These are phyloP conservation scores for Pseudomonodictys pantanalensis DNA, from an alignment of 495 filamentous ascomycete species.

Conservation along the genomic window DNA sequence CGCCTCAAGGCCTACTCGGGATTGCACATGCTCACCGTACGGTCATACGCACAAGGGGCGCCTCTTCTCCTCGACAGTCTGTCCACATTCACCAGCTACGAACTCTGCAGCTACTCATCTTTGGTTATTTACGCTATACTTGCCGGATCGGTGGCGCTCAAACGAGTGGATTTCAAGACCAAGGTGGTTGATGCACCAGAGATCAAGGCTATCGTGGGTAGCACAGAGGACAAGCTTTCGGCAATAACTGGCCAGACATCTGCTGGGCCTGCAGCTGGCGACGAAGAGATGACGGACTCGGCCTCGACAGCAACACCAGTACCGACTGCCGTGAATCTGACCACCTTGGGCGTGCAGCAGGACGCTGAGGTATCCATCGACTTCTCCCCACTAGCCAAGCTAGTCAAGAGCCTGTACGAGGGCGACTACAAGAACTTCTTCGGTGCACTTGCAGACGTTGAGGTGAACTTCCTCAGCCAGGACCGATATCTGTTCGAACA, in stretches of 20 bases:
- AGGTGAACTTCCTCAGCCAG: conserved; percentile 88
- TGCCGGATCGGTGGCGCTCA: conserved; percentile 88
- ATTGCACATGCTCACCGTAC: conserved; percentile 83
- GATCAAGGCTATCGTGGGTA: conserved; percentile 92
- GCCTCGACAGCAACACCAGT: conserved; percentile 54
- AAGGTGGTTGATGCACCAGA: conserved; percentile 98
- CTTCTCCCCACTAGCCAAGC: conserved; percentile 73
- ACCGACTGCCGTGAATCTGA: conserved; percentile 75
- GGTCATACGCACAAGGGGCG: conserved; percentile 83
- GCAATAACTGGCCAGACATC: conserved; percentile 74
- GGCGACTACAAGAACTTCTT: conserved; percentile 95
- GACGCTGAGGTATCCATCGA: conserved; percentile 74
- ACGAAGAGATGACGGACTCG: conserved; percentile 75
- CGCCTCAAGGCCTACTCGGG: conserved; percentile 98
- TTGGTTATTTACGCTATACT: conserved; percentile 95
- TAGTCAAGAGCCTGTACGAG: conserved; percentile 87
- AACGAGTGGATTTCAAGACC: conserved; percentile 96
- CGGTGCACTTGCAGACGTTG: conserved; percentile 80
- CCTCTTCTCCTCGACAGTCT: conserved; percentile 92
- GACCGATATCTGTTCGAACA: conserved; percentile 95
- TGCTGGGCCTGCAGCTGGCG: conserved; percentile 71
- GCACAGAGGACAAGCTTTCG: conserved; percentile 78
- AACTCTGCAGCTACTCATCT: conserved; percentile 91
- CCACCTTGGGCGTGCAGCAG: conserved; percentile 72
- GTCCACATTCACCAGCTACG: conserved; percentile 98